Conservation (phyloP, 2,329 filamentous ascomycete species). For the Aureobasidium musti region DNA sequence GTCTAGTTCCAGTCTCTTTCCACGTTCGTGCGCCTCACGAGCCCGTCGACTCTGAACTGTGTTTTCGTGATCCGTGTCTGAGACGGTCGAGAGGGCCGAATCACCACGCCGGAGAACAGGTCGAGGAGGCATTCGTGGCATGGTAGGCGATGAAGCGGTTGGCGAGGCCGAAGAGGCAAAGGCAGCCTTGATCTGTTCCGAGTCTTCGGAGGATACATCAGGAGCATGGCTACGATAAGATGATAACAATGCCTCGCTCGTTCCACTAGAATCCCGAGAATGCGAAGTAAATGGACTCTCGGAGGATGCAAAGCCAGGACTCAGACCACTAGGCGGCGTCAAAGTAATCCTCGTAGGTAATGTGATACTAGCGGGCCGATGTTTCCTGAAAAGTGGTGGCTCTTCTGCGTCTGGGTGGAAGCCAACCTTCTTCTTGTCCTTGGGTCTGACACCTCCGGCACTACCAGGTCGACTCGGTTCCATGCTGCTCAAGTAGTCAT, state of each 20-base stretch:
- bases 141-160: conserved; percentile 6
- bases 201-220: conserved; percentile 29
- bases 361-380: conserved; percentile 27
- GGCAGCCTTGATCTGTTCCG: conserved; percentile 30
- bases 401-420: conserved; percentile 31
- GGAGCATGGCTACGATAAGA: conserved; percentile 26
- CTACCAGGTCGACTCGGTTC: conserved; percentile 28
- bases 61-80: conserved; percentile 24
- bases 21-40: conserved; percentile 41
- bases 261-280: conserved; percentile 17
- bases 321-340: conserved; percentile 19
- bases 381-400: conserved; percentile 21
- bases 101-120: conserved; percentile 31
- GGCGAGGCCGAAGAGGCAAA: conserved; percentile 12
- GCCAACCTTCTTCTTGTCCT: conserved; percentile 33
- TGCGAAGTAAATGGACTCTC: conserved; percentile 13
- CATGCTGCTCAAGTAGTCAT: conserved; percentile 28
- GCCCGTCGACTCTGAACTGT: conserved; percentile 33
- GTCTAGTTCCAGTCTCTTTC: conserved; percentile 40
- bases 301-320: conserved; percentile 7
- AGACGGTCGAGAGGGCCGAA: conserved; percentile 22
- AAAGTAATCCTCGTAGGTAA: conserved; percentile 20
- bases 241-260: conserved; percentile 9
- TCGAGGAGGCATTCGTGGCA: conserved; percentile 22
- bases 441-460: conserved; percentile 28